Evolutionary conservation across 768 basidiomycete genomes (phyloP), one percentile per base, ranked within the genome.

Genomic region (Boletus sensibilis): DNA sequence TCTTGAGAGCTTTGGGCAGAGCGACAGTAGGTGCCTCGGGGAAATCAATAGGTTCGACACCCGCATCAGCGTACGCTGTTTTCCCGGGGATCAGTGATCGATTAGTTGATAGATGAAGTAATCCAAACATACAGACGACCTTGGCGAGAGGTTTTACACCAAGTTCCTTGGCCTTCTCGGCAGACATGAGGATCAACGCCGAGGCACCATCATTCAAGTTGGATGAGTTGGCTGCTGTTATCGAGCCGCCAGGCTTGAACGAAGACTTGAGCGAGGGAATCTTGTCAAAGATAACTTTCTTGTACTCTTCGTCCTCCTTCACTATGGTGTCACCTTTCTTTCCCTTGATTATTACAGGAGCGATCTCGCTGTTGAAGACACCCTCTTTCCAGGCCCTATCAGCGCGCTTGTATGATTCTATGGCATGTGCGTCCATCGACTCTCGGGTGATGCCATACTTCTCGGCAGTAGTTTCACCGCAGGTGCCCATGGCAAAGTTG

Each of bases 401-500:
- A 3, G 97, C 90, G 52, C 95, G 93, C 71, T 85, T 85, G 78
- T 98, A 99, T 3, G 96, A 97, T 62, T 94, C 92, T 67, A 98
- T 87, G 60, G 93, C 93, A 75, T 94, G 94, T 20, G 82, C 78
- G 72, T 99, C 97, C 72, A 91, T 88, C 27, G 87, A 81, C 74
- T 95, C 90, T 42, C 97, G 89, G 51, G 85, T 80, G 74, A 99
- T 95, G 38, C 76, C 74, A 72, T 87, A 79, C 73, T 94, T 94
- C 62, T 81, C 83, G 16, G 94, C 92, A 29, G 90, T 84, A 64
- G 78, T 70, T 75, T 99, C 97, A 64, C 85, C 96, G 71, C 96
- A 98, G 81, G 92, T 92, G 55, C 97, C 97, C 97, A 99, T 99
- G 31, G 94, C 87, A 69, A 93, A 91, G 75, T 98, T 87, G 81